Conservation (phyloP, 768 basidiomycete species). For the Hygrophorus russula region DNA sequence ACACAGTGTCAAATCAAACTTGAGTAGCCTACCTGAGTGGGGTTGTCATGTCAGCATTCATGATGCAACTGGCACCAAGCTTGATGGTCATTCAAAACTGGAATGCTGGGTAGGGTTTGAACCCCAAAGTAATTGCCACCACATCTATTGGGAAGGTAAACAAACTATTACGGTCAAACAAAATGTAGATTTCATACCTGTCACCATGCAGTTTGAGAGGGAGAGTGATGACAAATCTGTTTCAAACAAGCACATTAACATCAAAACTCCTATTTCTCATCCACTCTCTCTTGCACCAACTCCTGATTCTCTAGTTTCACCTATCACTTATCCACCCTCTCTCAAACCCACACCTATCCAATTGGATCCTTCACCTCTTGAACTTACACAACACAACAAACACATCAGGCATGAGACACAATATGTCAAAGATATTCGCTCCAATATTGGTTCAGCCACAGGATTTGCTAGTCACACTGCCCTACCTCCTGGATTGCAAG, state of each 20-base stretch:
- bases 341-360: too few species aligned
- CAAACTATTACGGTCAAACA: slow-evolving; percentile 14
- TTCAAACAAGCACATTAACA: too few species aligned
- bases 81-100: slow-evolving; percentile 13
- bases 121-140: slow-evolving; percentile 17
- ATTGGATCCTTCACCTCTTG: too few species aligned
- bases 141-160: slow-evolving; percentile 22
- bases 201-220: slow-evolving; percentile 10
- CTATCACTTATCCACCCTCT: too few species aligned
- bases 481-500: background rate
- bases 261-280: too few species aligned
- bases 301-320: background rate
- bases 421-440: too few species aligned
- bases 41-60: slow-evolving; percentile 18
- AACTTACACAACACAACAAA: too few species aligned
- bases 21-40: slow-evolving; percentile 12
- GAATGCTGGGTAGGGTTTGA: slow-evolving; percentile 25
- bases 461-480: too few species aligned
- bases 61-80: slow-evolving; percentile 13
- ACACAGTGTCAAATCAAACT: slow-evolving; percentile 16
- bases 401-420: too few species aligned
- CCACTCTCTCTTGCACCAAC: too few species aligned
- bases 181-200: slow-evolving; percentile 11
- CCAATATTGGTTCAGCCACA: too few species aligned
- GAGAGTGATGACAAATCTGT: slow-evolving; percentile 6